Base-by-base conservation (phyloP, 129 eudicot genomes). In the Ambrosia artemisiifolia region DNA sequence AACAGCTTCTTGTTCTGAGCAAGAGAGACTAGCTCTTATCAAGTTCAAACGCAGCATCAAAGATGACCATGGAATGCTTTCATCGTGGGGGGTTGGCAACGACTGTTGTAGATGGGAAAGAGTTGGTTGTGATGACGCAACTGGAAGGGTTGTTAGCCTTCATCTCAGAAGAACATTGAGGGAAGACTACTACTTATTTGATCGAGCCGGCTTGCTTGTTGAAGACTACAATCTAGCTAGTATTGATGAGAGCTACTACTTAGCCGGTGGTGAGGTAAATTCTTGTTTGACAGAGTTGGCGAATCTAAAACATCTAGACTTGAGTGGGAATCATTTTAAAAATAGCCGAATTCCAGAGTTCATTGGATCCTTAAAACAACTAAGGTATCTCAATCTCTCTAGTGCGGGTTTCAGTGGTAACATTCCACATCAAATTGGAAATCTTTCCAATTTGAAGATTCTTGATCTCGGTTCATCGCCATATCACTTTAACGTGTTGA, bases 1-100 rank as follows among this genome's bases (percentile, higher is more conserved):
- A 49, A 14, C 55, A 14, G 7, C 55, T 14, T 12, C 18, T 49
- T 59, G 77, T 40, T 62, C 43, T 61, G 13, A 59, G 7, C 16
- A 24, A n/a, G 85, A 81, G 72, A 64, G 62, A 57, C 57, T 54
- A 63, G 75, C 81, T 30, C 75, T 81, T 16, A 18, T 75, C 14
- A 56, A 64, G 12, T 81, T 75, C 69, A 75, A 63, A 49, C 11
- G 56, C 11, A 69, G 51, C 18, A 5, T 50, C 18, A 40, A 6
- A 12, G 69, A 63, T 10, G 5, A 36, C 18, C 54, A 32, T 11
- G 53, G 42, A 8, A 57, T 30, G 11, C 78, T 81, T 14, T 50
- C 74, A 13, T 75, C 81, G 7, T 81, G 85, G 84, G 57, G 17
- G 54, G 20, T 11, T 11, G 76, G 68, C 38, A 12, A 11, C 8